These are phyloP conservation scores for Letharia columbiana DNA, from an alignment of 495 filamentous ascomycete species.

Conservation along the genomic window DNA sequence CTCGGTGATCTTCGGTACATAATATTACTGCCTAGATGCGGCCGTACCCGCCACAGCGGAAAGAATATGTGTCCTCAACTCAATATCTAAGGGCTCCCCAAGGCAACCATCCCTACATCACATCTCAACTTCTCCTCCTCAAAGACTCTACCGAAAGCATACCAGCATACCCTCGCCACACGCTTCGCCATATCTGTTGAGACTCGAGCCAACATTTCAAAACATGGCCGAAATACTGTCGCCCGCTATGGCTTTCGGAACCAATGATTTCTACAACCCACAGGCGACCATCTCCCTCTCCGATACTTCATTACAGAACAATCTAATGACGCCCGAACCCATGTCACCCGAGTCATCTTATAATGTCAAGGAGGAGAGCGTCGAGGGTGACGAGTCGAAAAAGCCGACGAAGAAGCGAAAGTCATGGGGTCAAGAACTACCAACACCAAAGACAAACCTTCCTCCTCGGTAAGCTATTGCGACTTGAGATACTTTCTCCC, in stretches of 20 bases:
- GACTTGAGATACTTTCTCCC: conserved; percentile 6
- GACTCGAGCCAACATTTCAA: not conserved
- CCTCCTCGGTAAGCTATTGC: conserved; percentile 67
- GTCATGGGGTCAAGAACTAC: conserved; percentile 97
- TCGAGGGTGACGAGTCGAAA: conserved; percentile 47
- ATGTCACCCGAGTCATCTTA: conserved; percentile 18
- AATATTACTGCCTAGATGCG: not conserved
- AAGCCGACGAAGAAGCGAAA: conserved; percentile 92
- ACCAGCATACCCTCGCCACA: not conserved
- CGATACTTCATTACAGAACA: conserved; percentile 37
- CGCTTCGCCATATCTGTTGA: not conserved
- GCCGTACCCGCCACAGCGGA: conserved; percentile 1
- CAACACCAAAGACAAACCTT: conserved; percentile 91
- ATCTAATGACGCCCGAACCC: conserved; percentile 21
- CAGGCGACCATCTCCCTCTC: conserved; percentile 45
- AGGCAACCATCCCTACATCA: not conserved
- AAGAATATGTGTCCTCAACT: conserved; percentile 9
- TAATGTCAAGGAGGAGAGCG: conserved; percentile 27
- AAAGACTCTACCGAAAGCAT: not conserved
- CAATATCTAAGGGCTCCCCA: not conserved
- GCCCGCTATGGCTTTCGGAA: conserved; percentile 18
- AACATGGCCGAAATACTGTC: conserved; percentile 15
- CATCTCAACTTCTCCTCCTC: not conserved
- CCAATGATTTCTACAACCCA: conserved; percentile 24
- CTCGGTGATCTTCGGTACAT: not conserved